A percentile compares a stretch with the other conserved stretches of the same genome.
These are phyloP conservation scores for Nemania sp. DNA, from an alignment of 2,329 filamentous ascomycete species.

Conservation along the genomic window DNA sequence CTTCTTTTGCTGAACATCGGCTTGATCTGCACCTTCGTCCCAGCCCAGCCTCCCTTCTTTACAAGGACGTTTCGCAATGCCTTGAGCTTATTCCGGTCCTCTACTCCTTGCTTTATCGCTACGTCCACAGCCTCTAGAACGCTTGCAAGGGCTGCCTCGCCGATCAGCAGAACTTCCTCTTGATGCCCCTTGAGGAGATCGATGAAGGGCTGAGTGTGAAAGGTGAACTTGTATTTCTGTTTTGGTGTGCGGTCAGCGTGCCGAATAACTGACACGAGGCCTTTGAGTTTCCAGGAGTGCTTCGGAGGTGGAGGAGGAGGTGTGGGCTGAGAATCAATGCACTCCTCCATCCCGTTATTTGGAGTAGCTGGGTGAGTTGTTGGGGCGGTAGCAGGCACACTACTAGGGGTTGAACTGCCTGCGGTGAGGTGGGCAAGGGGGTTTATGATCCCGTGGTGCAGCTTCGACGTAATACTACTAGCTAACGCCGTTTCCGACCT, in stretches of 20 bases:
- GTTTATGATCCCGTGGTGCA: constrained; percentile 43
- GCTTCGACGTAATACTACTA: constrained; percentile 35
- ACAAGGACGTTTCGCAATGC: constrained; percentile 82
- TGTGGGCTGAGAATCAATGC: constrained; percentile 46
- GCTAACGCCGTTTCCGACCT: constrained; percentile 34
- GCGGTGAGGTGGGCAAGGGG: constrained; percentile 36
- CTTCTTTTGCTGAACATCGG: constrained; percentile 96
- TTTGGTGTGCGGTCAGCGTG: constrained; percentile 98
- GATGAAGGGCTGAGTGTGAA: constrained; percentile 95
- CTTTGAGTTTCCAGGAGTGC: constrained; percentile 97
- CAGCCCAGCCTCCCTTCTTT: constrained; percentile 91
- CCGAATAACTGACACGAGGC: constrained; percentile 92
- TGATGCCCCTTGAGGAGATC: constrained; percentile 92
- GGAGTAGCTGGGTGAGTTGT: constrained; percentile 43
- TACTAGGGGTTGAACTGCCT: constrained; percentile 39
- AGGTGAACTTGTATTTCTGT: constrained; percentile 99
- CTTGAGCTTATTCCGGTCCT: constrained; percentile 85
- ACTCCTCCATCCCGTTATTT: constrained; percentile 39
- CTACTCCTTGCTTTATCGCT: constrained; percentile 76
- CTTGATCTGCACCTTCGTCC: constrained; percentile 98
- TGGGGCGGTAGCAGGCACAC: constrained; percentile 45
- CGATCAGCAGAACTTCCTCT: constrained; percentile 92
- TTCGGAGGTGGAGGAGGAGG: constrained; percentile 74
- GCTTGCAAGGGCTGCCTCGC: constrained; percentile 84
- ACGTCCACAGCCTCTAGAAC: constrained; percentile 85